Evolutionary conservation across 2,329 filamentous ascomycete species (phyloP).

Genomic region (Fusarium sp.): DNA sequence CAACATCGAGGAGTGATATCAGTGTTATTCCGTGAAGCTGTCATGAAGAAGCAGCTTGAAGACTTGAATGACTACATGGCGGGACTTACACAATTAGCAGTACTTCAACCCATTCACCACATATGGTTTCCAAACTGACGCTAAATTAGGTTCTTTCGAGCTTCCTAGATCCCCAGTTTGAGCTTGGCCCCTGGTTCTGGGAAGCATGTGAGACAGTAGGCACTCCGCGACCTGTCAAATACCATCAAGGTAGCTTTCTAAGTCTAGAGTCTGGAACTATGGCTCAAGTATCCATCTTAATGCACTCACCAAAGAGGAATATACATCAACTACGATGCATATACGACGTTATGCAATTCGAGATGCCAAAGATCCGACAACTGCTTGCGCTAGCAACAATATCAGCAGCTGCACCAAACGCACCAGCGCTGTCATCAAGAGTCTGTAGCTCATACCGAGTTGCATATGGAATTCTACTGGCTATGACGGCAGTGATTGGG

Average conservation of each 20-base stretch:
- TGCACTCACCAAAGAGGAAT: constrained; percentile 26
- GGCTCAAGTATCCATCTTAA: constrained; percentile 19
- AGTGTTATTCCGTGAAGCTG: constrained; percentile 32
- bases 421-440: neutral
- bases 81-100: constrained; percentile 36
- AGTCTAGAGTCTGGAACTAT: constrained; percentile 29
- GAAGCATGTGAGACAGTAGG: constrained; percentile 23
- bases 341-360: constrained; percentile 28
- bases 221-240: constrained; percentile 25
- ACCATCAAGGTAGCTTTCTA: constrained; percentile 31
- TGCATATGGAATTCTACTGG: constrained; percentile 29
- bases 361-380: constrained; percentile 24
- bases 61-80: constrained; percentile 33
- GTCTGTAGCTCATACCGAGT: constrained; percentile 13
- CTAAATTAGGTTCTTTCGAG: constrained; percentile 21
- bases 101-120: neutral
- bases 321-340: constrained; percentile 23
- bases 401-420: constrained; percentile 2
- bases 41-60: constrained; percentile 8
- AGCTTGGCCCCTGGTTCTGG: constrained; percentile 43
- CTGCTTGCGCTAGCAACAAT: constrained; percentile 4
- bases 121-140: neutral
- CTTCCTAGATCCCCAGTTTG: constrained; percentile 34
- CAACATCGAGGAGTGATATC: constrained; percentile 34
- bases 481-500: constrained; percentile 26